Base-by-base conservation (phyloP, 257 asterid genomes). In the Avicennia marina region DNA sequence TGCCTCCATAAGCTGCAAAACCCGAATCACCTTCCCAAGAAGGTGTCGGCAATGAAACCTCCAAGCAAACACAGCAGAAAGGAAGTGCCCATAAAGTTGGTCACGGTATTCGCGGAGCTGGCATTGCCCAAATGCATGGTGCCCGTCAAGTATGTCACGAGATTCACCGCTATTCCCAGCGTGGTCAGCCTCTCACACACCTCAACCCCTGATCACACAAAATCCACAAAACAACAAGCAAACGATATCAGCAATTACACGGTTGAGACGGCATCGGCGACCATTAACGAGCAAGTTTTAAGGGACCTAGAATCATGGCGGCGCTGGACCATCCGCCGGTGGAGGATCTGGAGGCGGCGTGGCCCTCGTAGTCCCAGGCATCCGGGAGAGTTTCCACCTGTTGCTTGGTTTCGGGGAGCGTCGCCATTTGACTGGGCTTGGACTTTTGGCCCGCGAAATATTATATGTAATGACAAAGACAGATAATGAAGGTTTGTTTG, bases 101-200 rank as follows among this genome's bases (percentile, higher is more conserved):
- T 89, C 18, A 81, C 94, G 2, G 70, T 80, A 36, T 89, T 89
- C 5, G 94, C 95, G 2, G 97, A 72, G 51, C 9, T 52, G 0
- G 97, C 94, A 70, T 79, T 86, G 20, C 95, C 93, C 75, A 86
- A 69, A 61, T 89, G 95, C 97, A 89, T 89, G 44, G 95, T 86
- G 1, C 78, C 76, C 0, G 89, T 83, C 73, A 89, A 63, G 26
- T 89, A 89, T 0, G 95, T 89, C 54, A 89, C 90, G 22, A 89
- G 66, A 66, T 89, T 89, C 15, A 89, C 95, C 0, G 95, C 95
- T 47, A 89, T 89, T 12, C 97, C 94, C 0, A 89, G 74, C 36
- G 97, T 89, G 7, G 95, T 80, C 13, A 89, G 62, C 81, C 97
- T 77, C 77, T 89, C 95, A 16, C 78, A 75, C 1, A 69, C 76